A percentile compares a stretch with the other conserved stretches of the same genome.
These are phyloP conservation scores for Triticum monococcum DNA, from an alignment of 176 grass and related monocot genomes.

Conservation along the genomic window DNA sequence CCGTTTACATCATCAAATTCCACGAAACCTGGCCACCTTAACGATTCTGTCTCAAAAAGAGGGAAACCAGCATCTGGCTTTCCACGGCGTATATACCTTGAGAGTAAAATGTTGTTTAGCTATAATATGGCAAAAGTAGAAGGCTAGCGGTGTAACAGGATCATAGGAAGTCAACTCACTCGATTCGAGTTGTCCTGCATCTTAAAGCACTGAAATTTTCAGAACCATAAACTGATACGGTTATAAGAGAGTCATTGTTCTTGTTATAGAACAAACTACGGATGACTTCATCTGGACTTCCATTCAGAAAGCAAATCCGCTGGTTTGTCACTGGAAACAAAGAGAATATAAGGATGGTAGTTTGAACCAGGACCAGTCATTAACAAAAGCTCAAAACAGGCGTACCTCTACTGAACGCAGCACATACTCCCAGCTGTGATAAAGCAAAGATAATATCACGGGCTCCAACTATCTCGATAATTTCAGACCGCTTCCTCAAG, in stretches of 20 bases:
- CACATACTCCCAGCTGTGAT: constrained; percentile 62
- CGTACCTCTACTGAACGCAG: constrained; percentile 71
- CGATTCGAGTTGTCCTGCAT: constrained; percentile 58
- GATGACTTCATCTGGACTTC: constrained; percentile 71
- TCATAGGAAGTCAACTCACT: constrained; percentile 33
- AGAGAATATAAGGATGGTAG: constrained; percentile 7
- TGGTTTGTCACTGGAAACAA: constrained; percentile 57
- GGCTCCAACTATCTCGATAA: constrained; percentile 65
- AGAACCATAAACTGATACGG: constrained; percentile 59
- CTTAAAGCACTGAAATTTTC: constrained; percentile 61
- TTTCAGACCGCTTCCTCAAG: constrained; percentile 63
- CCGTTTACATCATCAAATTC: constrained; percentile 92
- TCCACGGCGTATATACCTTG: constrained; percentile 69
- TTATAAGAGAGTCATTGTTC: constrained; percentile 66
- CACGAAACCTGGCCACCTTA: constrained; percentile 82
- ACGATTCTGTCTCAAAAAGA: constrained; percentile 73
- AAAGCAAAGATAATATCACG: constrained; percentile 69
- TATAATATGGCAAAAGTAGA: not conserved
- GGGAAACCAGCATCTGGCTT: constrained; percentile 71
- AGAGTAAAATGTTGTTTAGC: not conserved
- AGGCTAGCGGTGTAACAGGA: not conserved
- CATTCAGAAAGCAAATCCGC: constrained; percentile 69
- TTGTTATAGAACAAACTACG: constrained; percentile 70
- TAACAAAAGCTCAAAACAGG: constrained; percentile 8
- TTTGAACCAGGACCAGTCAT: not conserved